Percentiles rank a stretch among this genome's conserved stretches.
Evolutionary conservation across 441 rosid species (phyloP).

Genomic region (Hura crepitans): DNA sequence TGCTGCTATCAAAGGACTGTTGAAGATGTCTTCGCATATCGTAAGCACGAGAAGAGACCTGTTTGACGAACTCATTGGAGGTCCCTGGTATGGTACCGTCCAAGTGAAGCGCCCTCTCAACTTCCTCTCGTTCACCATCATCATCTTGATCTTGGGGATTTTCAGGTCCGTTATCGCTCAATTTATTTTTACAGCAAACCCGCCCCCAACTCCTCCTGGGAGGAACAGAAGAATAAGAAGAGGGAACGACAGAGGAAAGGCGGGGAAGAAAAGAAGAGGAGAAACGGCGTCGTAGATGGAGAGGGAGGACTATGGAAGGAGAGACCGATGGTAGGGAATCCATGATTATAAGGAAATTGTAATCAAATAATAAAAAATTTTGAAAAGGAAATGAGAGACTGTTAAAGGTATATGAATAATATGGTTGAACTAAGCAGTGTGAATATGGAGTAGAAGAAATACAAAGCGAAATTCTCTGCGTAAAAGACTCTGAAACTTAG

Average conservation of each 20-base stretch:
- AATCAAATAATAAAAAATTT: no score
- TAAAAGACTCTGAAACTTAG: conserved; percentile 20
- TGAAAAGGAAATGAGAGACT: no score
- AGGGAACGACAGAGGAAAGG: conserved; percentile 27
- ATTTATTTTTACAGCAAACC: conserved; percentile 41
- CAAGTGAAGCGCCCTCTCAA: conserved; percentile 80
- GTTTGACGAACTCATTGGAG: conserved; percentile 74
- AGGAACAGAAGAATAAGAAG: conserved; percentile 19
- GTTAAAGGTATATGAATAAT: not conserved
- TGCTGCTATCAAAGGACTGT: conserved; percentile 78
- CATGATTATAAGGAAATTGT: conserved; percentile 35
- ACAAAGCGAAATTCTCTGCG: conserved; percentile 34
- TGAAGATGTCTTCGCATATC: conserved; percentile 90
- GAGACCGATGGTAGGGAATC: conserved; percentile 63
- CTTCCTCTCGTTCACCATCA: conserved; percentile 45
- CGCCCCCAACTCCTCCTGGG: conserved; percentile 33
- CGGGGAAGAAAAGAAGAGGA: conserved; percentile 33
- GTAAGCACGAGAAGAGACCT: conserved; percentile 92
- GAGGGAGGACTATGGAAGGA: conserved; percentile 64
- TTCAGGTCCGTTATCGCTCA: conserved; percentile 25
- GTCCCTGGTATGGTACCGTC: conserved; percentile 91
- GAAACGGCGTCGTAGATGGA: conserved; percentile 32
- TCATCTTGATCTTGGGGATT: conserved; percentile 32
- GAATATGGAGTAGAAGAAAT: not conserved
- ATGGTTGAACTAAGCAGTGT: conserved; percentile 1